phyloP scores from a whole-genome alignment of 495 filamentous ascomycete species.

The Aspergillus diversus region DNA sequence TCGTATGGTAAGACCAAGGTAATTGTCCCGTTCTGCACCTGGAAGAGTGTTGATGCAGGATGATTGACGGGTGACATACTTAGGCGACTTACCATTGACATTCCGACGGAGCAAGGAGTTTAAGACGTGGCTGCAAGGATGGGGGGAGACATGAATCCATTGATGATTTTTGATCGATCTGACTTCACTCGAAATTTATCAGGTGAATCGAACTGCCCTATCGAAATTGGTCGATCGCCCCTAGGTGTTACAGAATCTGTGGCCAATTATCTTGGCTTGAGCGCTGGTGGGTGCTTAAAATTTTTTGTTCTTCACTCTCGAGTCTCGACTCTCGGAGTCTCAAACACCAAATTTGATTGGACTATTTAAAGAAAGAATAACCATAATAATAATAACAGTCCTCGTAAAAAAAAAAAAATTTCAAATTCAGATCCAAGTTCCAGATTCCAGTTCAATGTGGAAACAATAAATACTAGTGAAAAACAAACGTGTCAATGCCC shows the following conservation, averaged over 20 bases:
- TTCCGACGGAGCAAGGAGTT: conserved; percentile 3
- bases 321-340: no score
- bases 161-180: background rate
- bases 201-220: conserved; percentile 2
- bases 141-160: background rate
- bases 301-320: no score
- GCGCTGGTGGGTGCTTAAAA: background rate
- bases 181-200: background rate
- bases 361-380: background rate
- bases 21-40: no score
- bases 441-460: no score
- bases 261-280: background rate
- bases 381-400: background rate
- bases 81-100: conserved; percentile 2
- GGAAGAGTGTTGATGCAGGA: background rate
- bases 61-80: background rate
- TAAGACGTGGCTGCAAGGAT: background rate
- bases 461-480: background rate
- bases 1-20: no score
- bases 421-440: background rate
- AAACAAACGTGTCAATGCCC: background rate
- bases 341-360: no score
- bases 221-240: conserved; percentile 2
- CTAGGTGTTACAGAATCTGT: background rate
- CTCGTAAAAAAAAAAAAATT: background rate